Percentiles rank a stretch among this genome's conserved stretches.
Conservation (phyloP, 495 filamentous ascomycete genomes). For the Lasiosphaeria miniovina region DNA sequence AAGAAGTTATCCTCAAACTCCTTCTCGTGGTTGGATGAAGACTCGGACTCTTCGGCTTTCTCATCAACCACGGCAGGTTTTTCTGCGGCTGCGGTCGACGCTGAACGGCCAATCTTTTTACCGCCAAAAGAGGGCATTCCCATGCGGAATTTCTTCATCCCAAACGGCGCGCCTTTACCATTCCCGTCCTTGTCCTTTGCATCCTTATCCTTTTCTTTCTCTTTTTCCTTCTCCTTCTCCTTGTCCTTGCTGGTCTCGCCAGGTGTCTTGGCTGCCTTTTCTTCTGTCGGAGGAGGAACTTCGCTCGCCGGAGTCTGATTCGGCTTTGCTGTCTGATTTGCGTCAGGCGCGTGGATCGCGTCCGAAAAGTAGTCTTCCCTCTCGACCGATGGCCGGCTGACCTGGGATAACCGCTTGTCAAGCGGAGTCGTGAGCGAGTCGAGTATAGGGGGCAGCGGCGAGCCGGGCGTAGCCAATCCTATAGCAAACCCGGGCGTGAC, state of each 20-base stretch:
- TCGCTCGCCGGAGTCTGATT: constrained; percentile 30
- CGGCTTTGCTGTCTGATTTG: constrained; percentile 17
- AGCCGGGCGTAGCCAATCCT: constrained; percentile 69
- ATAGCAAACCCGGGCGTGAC: constrained; percentile 74
- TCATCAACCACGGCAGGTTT: constrained; percentile 78
- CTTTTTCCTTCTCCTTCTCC: constrained; percentile 49
- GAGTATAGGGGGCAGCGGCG: constrained; percentile 36
- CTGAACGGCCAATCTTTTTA: constrained; percentile 74
- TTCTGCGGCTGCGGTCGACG: constrained; percentile 63
- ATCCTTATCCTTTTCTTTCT: constrained; percentile 56
- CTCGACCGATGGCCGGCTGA: constrained; percentile 39
- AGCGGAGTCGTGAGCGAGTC: constrained; percentile 33
- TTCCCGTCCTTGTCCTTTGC: constrained; percentile 46
- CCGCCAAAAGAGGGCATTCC: constrained; percentile 66
- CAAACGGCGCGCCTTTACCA: constrained; percentile 69
- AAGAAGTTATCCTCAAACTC: constrained; percentile 78
- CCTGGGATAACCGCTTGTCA: constrained; percentile 34
- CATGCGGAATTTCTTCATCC: constrained; percentile 87
- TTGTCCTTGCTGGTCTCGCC: constrained; percentile 35
- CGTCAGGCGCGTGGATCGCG: constrained; percentile 40
- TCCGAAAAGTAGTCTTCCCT: constrained; percentile 47
- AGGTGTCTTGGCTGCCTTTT: constrained; percentile 28
- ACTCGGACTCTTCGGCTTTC: constrained; percentile 57
- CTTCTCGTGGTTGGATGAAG: constrained; percentile 76
- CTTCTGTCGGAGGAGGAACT: constrained; percentile 24